phyloP scores from a whole-genome alignment of 257 asterid genomes.

The Petunia axillaris region DNA sequence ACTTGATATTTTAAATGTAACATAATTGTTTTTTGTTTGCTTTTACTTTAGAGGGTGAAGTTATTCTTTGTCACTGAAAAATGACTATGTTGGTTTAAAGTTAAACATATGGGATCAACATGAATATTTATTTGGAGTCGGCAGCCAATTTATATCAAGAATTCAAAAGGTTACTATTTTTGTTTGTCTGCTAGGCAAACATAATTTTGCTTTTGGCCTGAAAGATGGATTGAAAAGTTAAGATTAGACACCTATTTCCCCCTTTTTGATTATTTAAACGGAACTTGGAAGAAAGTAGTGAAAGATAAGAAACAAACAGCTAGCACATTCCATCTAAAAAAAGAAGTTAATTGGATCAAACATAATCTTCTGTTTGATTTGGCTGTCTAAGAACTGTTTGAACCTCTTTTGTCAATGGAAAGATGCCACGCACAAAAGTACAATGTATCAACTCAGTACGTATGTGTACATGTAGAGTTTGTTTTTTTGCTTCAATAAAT shows the following conservation, averaged over 20 bases:
- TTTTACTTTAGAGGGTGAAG: constrained; percentile 33
- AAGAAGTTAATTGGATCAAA: no score
- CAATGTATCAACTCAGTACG: no score
- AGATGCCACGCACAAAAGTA: not conserved
- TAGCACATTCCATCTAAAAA: no score
- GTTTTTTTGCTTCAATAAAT: no score
- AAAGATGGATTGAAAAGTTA: constrained; percentile 13
- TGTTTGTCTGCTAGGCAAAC: constrained; percentile 19
- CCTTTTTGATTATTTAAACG: not conserved
- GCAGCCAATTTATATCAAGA: constrained; percentile 15
- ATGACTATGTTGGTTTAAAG: constrained; percentile 40
- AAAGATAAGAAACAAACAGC: not conserved
- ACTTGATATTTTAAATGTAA: not conserved
- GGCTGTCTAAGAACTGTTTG: not conserved
- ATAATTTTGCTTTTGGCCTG: constrained; percentile 21
- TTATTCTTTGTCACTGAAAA: not conserved
- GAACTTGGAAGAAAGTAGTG: not conserved
- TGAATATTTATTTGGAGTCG: constrained; percentile 32
- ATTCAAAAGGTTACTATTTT: constrained; percentile 21
- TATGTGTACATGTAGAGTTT: no score
- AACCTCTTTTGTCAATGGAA: not conserved
- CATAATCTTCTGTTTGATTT: constrained; percentile 24
- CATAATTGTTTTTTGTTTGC: constrained; percentile 25
- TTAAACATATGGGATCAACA: constrained; percentile 28
- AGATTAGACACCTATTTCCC: constrained; percentile 24